Percentiles rank a stretch among this genome's conserved stretches.
Evolutionary conservation across 768 basidiomycete genomes (phyloP).

Genomic region (Boletus rubescentipes): DNA sequence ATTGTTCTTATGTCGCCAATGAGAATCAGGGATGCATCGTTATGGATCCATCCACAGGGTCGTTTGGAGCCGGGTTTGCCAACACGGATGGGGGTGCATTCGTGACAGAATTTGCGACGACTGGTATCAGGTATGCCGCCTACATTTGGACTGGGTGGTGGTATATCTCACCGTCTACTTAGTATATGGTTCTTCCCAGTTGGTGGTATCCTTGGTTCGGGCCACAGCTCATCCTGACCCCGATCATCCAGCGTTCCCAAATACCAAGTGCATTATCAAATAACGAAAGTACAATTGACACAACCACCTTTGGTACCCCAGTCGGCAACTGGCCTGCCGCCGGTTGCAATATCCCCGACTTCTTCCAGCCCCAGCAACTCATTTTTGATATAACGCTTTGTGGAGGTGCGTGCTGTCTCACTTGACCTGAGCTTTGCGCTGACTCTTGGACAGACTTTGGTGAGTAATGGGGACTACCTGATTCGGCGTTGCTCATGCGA

Average conservation of each 20-base stretch:
- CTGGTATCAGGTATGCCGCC: slow-evolving; percentile 58
- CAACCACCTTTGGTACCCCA: slow-evolving; percentile 60
- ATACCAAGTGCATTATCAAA: slow-evolving; percentile 49
- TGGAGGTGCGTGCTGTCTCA: slow-evolving; percentile 42
- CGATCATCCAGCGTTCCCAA: slow-evolving; percentile 30
- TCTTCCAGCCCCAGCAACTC: slow-evolving; percentile 62
- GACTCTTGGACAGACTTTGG: slow-evolving; percentile 29
- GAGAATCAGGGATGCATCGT: slow-evolving; percentile 66
- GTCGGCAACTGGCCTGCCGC: slow-evolving; percentile 64
- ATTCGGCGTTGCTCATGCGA: slow-evolving; percentile 5
- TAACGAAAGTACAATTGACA: slow-evolving; percentile 52
- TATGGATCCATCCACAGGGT: slow-evolving; percentile 49
- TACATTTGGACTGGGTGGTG: neutral
- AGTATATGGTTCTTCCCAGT: slow-evolving; percentile 36
- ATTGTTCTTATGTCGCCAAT: slow-evolving; percentile 58
- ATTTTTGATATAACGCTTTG: slow-evolving; percentile 77
- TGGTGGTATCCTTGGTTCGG: neutral
- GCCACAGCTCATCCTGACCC: neutral
- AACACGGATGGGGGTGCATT: slow-evolving; percentile 68
- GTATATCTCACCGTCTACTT: neutral
- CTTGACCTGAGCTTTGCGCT: slow-evolving; percentile 18
- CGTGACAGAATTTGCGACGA: slow-evolving; percentile 67
- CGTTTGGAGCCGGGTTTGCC: slow-evolving; percentile 69
- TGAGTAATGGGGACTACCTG: slow-evolving; percentile 14
- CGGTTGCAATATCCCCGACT: slow-evolving; percentile 51